Base-by-base conservation (phyloP, 176 grass and related monocot species). In the Musa schizocarpa region DNA sequence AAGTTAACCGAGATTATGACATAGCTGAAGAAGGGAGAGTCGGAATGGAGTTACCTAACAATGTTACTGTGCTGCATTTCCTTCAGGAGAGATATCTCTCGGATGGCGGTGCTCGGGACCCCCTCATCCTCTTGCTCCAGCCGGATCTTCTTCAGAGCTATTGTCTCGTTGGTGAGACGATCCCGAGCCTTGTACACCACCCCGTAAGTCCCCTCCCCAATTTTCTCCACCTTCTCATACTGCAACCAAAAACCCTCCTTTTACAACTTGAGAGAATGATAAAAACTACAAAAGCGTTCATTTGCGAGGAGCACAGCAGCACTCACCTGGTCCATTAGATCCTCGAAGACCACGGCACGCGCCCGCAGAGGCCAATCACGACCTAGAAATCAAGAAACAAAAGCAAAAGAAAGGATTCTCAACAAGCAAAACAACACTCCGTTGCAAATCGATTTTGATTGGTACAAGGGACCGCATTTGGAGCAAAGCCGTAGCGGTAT, bases 191-290 rank as follows among this genome's bases (percentile, higher is more conserved):
- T 96, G 92, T 96, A 96, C 85, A 96, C 92, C 87, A 96, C 92
- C 19, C 92, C 92, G 34, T 96, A 96, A 8, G 92, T 96, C 76
- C 92, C 92, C 79, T 96, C 92, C 72, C 92, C 92, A 64, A 96
- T 96, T 89, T 96, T 96, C 85, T 96, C 92, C 81, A 51, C 50
- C 80, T 96, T 96, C 92, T 96, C 92, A 74, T 96, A 96, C 92
- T 96, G 78, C 82, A 65, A 43, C 34, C 34, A 43, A 43, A 43
- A 43, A 43, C 34, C 34, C 34, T 43, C 4, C 34, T 22, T 76
- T 13, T 50, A 65, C 13, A 53, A 71, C 0, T 52, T 25, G 68
- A 85, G 56, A 16, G 52, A 50, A 55, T 0, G 0, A 58, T 14
- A 25, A 24, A 52, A 50, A 53, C n/a, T 62, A 11, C 57, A 57